A percentile compares a stretch with the other conserved stretches of the same genome.
Conservation (phyloP, 2,329 filamentous ascomycete species). For the Colletotrichum nymphaeae region DNA sequence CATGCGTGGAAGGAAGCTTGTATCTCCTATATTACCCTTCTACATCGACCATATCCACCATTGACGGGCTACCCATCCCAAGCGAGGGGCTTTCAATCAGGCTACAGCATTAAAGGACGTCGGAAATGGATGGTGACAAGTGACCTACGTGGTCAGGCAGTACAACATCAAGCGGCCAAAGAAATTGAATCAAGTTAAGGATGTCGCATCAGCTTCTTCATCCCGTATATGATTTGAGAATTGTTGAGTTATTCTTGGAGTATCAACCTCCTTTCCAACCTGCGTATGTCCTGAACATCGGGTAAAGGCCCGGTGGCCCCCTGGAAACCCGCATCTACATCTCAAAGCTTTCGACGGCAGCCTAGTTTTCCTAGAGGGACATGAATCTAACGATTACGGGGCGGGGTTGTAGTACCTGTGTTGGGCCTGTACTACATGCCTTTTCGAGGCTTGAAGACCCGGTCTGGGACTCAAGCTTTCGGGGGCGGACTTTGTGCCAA, state of each 20-base stretch:
- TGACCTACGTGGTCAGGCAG: no score
- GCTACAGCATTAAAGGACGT: neutral
- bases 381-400: no score
- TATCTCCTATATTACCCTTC: neutral
- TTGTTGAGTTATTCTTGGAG: neutral
- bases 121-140: neutral
- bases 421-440: no score
- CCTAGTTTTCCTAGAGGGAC: neutral
- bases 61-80: neutral
- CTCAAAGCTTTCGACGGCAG: neutral
- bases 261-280: no score
- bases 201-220: no score
- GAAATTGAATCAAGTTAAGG: neutral
- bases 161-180: neutral
- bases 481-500: neutral
- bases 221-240: neutral
- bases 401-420: no score
- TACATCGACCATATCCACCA: neutral
- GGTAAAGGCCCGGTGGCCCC: neutral
- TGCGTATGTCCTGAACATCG: neutral
- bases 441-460: neutral
- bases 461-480: neutral
- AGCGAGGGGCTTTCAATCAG: neutral
- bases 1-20: neutral
- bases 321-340: no score